These are phyloP conservation scores for Eimeria maxima DNA, from an alignment of 169 alveolate species.

Conservation along the genomic window DNA sequence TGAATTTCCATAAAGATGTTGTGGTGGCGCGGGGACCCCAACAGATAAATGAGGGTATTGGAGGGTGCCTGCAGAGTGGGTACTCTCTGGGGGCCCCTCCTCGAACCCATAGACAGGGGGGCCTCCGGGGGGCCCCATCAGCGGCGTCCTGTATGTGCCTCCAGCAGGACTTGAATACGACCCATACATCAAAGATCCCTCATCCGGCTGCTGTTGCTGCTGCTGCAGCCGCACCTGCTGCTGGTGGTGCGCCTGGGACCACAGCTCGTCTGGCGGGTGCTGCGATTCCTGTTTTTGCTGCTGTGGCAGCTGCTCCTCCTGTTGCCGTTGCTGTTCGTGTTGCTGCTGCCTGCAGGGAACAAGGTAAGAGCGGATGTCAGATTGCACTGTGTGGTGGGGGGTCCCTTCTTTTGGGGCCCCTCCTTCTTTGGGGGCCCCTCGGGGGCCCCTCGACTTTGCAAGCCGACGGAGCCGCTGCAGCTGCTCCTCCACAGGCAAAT, in stretches of 20 bases:
- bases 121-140: background rate
- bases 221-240: conserved; percentile 43
- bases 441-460: conserved; percentile 16
- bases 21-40: too few species aligned
- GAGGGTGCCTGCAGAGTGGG: background rate
- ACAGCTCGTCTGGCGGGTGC: background rate
- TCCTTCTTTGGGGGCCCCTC: background rate
- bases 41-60: too few species aligned
- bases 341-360: conserved; percentile 11
- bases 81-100: background rate
- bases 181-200: background rate
- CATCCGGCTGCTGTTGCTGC: conserved; percentile 37
- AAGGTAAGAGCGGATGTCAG: background rate
- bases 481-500: background rate
- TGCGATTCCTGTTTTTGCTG: background rate
- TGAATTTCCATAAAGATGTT: too few species aligned
- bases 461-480: conserved; percentile 36
- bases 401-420: background rate
- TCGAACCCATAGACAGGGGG: background rate
- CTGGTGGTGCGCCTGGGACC: background rate
- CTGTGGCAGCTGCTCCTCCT: conserved; percentile 3
- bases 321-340: background rate
- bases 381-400: background rate
- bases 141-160: background rate
- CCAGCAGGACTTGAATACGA: background rate